Conservation (phyloP, 1,139 yeast species). For the Pichia sp. region DNA sequence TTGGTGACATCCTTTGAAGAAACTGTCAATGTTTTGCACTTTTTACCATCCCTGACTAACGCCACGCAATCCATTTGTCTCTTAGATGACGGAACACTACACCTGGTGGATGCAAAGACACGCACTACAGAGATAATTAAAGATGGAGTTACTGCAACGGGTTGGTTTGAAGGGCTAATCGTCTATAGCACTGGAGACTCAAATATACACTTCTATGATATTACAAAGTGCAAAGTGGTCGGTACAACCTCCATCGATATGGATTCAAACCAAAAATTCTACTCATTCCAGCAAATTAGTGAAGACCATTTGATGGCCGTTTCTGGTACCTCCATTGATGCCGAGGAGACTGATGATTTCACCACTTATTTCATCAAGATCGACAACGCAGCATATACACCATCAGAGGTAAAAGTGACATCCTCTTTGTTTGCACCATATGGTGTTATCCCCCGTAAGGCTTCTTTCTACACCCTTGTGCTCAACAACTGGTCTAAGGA, state of each 20-base stretch:
- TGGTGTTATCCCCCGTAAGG: conserved; percentile 44
- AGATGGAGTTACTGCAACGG: conserved; percentile 5
- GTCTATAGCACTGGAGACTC: conserved; percentile 1
- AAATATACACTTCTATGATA: conserved; percentile 3
- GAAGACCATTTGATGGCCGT: conserved; percentile 5
- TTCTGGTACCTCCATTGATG: conserved; percentile 4
- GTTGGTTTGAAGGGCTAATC: conserved; percentile 9
- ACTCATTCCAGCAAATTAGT: conserved; percentile 6
- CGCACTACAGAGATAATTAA: conserved; percentile 6
- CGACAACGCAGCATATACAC: not conserved
- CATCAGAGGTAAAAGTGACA: conserved; percentile 19
- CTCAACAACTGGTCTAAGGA: conserved; percentile 40
- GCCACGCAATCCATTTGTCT: conserved; percentile 3
- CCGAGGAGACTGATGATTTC: conserved; percentile 7
- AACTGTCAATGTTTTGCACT: conserved; percentile 2
- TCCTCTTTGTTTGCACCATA: conserved; percentile 32
- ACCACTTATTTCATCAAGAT: conserved; percentile 5
- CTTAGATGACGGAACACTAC: conserved; percentile 7
- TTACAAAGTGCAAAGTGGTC: not conserved
- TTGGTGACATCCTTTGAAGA: not conserved
- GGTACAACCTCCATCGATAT: not conserved
- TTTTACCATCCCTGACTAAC: conserved; percentile 8
- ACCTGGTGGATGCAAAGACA: conserved; percentile 6
- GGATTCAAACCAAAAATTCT: conserved; percentile 4
- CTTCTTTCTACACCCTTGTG: conserved; percentile 39